Evolutionary conservation across 345 rosid genomes (phyloP), one percentile per base, ranked within the genome.

Genomic region (Eucalyptus lansdowneana): DNA sequence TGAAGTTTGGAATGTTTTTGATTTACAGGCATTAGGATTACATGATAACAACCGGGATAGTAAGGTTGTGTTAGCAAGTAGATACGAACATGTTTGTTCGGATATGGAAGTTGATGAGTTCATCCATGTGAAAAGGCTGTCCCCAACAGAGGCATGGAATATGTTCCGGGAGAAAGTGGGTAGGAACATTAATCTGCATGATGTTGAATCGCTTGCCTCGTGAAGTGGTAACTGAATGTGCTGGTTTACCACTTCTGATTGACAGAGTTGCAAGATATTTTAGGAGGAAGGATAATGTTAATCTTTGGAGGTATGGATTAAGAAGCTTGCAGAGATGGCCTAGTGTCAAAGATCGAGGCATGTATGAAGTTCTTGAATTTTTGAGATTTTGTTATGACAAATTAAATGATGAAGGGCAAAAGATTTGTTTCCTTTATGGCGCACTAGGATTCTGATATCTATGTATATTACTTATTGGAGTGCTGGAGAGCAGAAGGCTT

Each of bases 21-120:
- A 91, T 45, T 65, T 92, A 76, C 72, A 83, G 54, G 89, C 56
- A 7, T 86, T 91, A 42, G 93, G 92, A 60, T 86, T 93, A n/a
- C 88, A 60, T 10, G 83, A 81, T 19, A 80, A 89, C 50, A 86
- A 76, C 13, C 87, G 76, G 42, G 90, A 90, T 37, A 90, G 91
- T 87, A 92, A 93, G 87, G 89, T 93, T 42, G 91, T 93, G n/a
- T 50, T 93, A 65, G 89, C 94, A 15, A 91, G 93, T 42, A 86
- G 91, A 60, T 67, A 86, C 60, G 80, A 42, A 25, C 86, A 86
- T 53, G 83, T 91, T 60, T 92, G 93, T 47, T 14, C 6, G 37
- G 80, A 53, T 5, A 91, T 91, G 92, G 87, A 90, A 27, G 93
- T 85, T 37, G 93, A 89, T 51, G 89, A 88, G 89, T 54, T 88